A percentile compares a stretch with the other conserved stretches of the same genome.
These are phyloP conservation scores for Nigrograna mackinnonii DNA, from an alignment of 2,329 filamentous ascomycete species.

Conservation along the genomic window DNA sequence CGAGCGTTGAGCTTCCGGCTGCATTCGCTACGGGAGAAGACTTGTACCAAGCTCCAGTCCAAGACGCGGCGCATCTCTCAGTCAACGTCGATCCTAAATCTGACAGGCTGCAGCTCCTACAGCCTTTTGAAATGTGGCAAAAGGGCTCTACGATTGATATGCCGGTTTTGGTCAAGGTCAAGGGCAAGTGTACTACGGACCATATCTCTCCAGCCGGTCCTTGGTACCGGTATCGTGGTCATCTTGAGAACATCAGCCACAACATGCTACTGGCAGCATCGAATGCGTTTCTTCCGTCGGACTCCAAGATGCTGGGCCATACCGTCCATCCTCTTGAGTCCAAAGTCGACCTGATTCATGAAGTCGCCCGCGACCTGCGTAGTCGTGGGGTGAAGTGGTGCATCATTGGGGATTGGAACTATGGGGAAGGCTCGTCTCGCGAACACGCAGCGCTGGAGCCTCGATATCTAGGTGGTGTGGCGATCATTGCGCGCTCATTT, in stretches of 20 bases:
- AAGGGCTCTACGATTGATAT: slow-evolving; percentile 21
- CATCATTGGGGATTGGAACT: slow-evolving; percentile 39
- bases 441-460: slow-evolving; percentile 33
- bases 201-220: slow-evolving; percentile 45
- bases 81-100: slow-evolving; percentile 29
- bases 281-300: slow-evolving; percentile 31
- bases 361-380: slow-evolving; percentile 28
- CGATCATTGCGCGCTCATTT: slow-evolving; percentile 28
- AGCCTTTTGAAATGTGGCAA: slow-evolving; percentile 25
- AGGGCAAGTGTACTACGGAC: slow-evolving; percentile 45
- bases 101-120: slow-evolving; percentile 26
- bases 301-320: slow-evolving; percentile 26
- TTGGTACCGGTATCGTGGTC: slow-evolving; percentile 45
- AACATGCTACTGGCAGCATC: slow-evolving; percentile 38
- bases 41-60: slow-evolving; percentile 25
- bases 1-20: slow-evolving; percentile 25
- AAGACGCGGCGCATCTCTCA: slow-evolving; percentile 16
- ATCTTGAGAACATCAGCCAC: slow-evolving; percentile 44
- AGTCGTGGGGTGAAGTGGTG: slow-evolving; percentile 26
- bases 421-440: slow-evolving; percentile 27
- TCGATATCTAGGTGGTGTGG: slow-evolving; percentile 4
- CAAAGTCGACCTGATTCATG: slow-evolving; percentile 21
- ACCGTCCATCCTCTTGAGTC: slow-evolving; percentile 21
- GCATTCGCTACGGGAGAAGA: slow-evolving; percentile 24
- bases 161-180: slow-evolving; percentile 37